phyloP scores from a whole-genome alignment of 1,284 basidiomycete genomes.

The Rhodotorula sp. region DNA sequence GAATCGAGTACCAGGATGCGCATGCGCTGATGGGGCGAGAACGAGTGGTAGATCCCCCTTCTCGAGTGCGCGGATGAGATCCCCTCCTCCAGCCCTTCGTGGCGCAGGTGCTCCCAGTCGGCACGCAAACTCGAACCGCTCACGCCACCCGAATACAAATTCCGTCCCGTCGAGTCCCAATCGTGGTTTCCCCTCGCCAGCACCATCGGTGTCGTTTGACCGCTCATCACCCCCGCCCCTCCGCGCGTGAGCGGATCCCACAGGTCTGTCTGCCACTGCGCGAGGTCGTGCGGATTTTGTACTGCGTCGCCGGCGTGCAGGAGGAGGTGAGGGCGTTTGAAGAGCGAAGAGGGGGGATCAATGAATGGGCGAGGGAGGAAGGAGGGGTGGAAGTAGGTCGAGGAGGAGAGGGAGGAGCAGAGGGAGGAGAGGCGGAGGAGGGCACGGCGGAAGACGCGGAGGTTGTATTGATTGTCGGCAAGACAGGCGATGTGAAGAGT shows the following conservation, averaged over 20 bases:
- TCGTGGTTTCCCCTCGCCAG: constrained; percentile 42
- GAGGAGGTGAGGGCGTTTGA: constrained; percentile 28
- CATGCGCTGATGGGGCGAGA: constrained; percentile 38
- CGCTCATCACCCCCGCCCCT: not conserved
- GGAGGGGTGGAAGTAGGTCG: constrained; percentile 8
- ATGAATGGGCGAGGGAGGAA: not conserved
- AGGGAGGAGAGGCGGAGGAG: constrained; percentile 23
- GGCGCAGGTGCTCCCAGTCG: no score
- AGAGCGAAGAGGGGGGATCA: not conserved
- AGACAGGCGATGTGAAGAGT: constrained; percentile 38
- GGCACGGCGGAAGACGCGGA: constrained; percentile 35
- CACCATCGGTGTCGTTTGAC: constrained; percentile 34
- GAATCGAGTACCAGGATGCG: constrained; percentile 42
- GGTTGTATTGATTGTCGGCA: constrained; percentile 43
- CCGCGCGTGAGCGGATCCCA: constrained; percentile 41
- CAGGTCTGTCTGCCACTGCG: constrained; percentile 44
- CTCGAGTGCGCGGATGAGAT: not conserved
- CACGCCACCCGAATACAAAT: constrained; percentile 38
- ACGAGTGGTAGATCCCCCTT: constrained; percentile 36
- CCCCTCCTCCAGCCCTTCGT: no score
- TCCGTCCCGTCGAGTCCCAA: constrained; percentile 40
- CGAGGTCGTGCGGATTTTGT: constrained; percentile 39
- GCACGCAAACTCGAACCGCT: no score
- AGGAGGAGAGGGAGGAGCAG: constrained; percentile 10
- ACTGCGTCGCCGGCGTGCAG: constrained; percentile 42